These are phyloP conservation scores for Fonsecaea nubica DNA, from an alignment of 2,329 filamentous ascomycete genomes.

Conservation along the genomic window DNA sequence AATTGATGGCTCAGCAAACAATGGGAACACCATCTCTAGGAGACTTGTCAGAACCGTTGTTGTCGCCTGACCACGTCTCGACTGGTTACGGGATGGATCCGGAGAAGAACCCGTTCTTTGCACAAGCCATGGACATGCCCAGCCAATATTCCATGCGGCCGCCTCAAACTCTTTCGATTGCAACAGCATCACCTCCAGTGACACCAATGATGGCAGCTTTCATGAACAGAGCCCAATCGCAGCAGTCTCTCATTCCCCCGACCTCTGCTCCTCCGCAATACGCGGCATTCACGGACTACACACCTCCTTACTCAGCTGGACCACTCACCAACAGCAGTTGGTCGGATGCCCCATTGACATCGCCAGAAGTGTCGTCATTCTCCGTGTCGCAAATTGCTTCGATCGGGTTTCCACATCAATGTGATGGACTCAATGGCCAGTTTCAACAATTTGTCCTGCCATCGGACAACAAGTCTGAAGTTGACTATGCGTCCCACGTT, in stretches of 20 bases:
- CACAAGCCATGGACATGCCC: conserved; percentile 24
- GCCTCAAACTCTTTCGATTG: conserved; percentile 26
- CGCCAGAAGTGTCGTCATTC: conserved; percentile 48
- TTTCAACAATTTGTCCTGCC: conserved; percentile 42
- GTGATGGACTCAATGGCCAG: conserved; percentile 44
- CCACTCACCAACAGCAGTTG: conserved; percentile 51
- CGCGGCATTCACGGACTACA: conserved; percentile 52
- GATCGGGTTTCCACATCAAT: conserved; percentile 42
- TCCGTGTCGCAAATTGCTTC: conserved; percentile 48
- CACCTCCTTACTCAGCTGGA: conserved; percentile 46
- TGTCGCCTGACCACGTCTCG: conserved; percentile 30
- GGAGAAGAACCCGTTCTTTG: conserved; percentile 39
- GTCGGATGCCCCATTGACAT: conserved; percentile 51
- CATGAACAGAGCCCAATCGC: conserved; percentile 38
- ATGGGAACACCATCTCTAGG: conserved; percentile 22
- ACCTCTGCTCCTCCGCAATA: conserved; percentile 54
- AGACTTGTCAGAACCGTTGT: conserved; percentile 29
- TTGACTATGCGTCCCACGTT: conserved; percentile 27
- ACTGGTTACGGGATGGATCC: conserved; percentile 23
- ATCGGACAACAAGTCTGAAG: conserved; percentile 35
- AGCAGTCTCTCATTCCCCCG: conserved; percentile 47
- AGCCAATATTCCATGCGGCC: conserved; percentile 26
- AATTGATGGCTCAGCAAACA: conserved; percentile 38
- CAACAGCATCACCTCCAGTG: conserved; percentile 52
- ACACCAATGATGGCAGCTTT: conserved; percentile 50